These are phyloP conservation scores for Cytospora paraplurivora DNA, from an alignment of 2,329 filamentous ascomycete genomes.

Conservation along the genomic window DNA sequence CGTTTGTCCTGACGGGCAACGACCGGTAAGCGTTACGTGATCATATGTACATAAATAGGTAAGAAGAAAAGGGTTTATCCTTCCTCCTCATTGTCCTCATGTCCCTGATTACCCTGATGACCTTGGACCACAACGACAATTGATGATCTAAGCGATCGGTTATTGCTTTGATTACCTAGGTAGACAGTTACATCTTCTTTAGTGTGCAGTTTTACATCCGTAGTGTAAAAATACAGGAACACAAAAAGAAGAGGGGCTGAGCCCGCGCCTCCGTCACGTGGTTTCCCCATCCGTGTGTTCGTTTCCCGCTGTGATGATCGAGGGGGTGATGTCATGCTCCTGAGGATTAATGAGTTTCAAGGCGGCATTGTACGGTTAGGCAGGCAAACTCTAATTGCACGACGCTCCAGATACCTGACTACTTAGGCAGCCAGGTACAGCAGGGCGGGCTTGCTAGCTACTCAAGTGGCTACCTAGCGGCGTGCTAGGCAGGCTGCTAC, in stretches of 20 bases:
- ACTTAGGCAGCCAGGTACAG: background rate
- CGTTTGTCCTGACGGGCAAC: background rate
- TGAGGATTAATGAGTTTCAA: slow-evolving; percentile 7
- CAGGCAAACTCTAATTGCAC: slow-evolving; percentile 25
- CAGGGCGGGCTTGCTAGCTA: no score
- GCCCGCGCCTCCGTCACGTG: slow-evolving; percentile 13
- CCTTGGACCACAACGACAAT: background rate
- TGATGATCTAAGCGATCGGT: background rate
- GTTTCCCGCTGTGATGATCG: slow-evolving; percentile 10
- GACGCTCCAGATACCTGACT: slow-evolving; percentile 17
- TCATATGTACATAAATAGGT: no score
- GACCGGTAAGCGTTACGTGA: background rate
- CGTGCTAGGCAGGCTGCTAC: no score
- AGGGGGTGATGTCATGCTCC: slow-evolving; percentile 19
- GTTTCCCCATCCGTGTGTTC: slow-evolving; percentile 14
- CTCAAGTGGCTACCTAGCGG: no score
- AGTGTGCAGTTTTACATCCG: background rate
- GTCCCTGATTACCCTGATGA: background rate
- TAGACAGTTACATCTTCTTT: background rate
- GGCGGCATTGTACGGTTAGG: slow-evolving; percentile 16
- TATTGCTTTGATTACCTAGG: background rate
- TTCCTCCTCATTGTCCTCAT: background rate
- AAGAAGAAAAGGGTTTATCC: background rate
- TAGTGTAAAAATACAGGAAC: background rate
- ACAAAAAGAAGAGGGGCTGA: background rate